Evolutionary conservation across 2,329 filamentous ascomycete species (phyloP).

Genomic region (Aspergillus spinulosporus): DNA sequence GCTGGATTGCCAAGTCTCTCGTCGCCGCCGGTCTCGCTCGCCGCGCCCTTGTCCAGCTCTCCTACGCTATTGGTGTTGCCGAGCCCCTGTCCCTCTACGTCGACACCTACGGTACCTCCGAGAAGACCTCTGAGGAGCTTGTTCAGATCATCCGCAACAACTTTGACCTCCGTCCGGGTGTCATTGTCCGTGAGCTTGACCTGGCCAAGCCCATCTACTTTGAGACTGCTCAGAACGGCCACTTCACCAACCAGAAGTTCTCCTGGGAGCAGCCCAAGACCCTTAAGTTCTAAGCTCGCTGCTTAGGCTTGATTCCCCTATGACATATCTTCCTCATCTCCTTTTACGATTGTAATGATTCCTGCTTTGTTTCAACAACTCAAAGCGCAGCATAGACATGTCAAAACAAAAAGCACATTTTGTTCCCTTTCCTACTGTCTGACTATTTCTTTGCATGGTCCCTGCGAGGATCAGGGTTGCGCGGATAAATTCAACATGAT

Average conservation of each 20-base stretch:
- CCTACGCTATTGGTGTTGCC: constrained; percentile 97
- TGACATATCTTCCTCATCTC: constrained; percentile 25
- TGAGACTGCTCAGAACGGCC: constrained; percentile 98
- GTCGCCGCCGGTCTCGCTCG: constrained; percentile 85
- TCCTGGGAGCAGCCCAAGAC: constrained; percentile 97
- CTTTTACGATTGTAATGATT: constrained; percentile 48
- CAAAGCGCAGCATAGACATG: constrained; percentile 48
- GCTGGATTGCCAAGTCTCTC: constrained; percentile 99
- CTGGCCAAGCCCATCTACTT: constrained; percentile 95
- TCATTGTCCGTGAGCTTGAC: constrained; percentile 96
- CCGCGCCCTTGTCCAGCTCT: constrained; percentile 93
- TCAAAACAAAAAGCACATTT: constrained; percentile 33
- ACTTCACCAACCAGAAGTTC: constrained; percentile 99
- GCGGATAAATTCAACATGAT: constrained; percentile 52
- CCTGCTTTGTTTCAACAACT: constrained; percentile 53
- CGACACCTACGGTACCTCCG: constrained; percentile 93
- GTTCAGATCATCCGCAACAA: constrained; percentile 92
- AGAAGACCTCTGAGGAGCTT: constrained; percentile 85
- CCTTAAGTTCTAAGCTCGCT: constrained; percentile 74
- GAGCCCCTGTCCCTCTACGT: constrained; percentile 98
- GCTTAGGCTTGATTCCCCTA: constrained; percentile 22
- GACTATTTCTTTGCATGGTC: constrained; percentile 40
- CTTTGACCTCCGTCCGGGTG: constrained; percentile 97
- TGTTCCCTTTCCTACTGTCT: constrained; percentile 32
- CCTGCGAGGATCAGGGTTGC: constrained; percentile 36